A percentile compares a stretch with the other conserved stretches of the same genome.
phyloP scores from a whole-genome alignment of 768 basidiomycete genomes.

The Termitomyces titanicus region DNA sequence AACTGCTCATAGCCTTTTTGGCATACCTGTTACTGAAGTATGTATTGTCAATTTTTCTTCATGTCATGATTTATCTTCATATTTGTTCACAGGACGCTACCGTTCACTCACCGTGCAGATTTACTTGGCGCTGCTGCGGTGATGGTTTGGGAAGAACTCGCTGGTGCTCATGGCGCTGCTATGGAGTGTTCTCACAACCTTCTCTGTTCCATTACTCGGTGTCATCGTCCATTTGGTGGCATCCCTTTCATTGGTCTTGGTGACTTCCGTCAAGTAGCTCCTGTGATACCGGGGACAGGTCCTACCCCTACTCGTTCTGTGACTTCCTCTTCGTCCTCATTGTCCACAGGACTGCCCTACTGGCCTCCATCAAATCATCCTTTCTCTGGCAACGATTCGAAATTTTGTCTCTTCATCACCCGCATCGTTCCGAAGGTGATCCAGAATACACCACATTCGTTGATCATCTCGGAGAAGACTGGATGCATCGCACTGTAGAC shows the following conservation, averaged over 20 bases:
- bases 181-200: neutral
- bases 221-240: neutral
- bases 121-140: neutral
- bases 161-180: neutral
- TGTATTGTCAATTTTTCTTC: neutral
- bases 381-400: too few relatives aligned
- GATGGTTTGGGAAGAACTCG: neutral
- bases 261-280: neutral
- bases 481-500: too few relatives aligned
- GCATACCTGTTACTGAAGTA: conserved; percentile 7
- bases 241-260: neutral
- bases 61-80: neutral
- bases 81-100: too few relatives aligned
- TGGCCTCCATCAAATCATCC: too few relatives aligned
- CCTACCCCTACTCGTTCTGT: too few relatives aligned
- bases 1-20: conserved; percentile 8
- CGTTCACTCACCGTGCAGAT: neutral
- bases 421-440: too few relatives aligned
- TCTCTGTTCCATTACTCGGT: neutral
- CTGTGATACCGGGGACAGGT: too few relatives aligned
- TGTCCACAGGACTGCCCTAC: too few relatives aligned
- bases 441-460: too few relatives aligned
- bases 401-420: too few relatives aligned
- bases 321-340: too few relatives aligned
- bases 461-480: too few relatives aligned